A percentile compares a stretch with the other conserved stretches of the same genome.
Evolutionary conservation across 1,139 yeast species (phyloP).

Genomic region (Saccharomyces hybrid): DNA sequence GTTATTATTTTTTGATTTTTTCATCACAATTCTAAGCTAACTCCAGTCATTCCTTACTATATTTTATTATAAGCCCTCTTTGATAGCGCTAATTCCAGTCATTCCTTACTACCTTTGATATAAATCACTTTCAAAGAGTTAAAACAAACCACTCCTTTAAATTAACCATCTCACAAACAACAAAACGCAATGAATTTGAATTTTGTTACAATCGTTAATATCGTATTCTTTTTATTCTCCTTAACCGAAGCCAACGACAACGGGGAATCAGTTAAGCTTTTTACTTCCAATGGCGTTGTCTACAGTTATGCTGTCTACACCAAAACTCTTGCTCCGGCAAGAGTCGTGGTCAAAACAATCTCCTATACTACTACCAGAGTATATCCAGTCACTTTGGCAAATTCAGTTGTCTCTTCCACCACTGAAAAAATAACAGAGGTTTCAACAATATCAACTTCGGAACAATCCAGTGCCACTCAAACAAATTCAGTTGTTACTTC

Average conservation of each 20-base stretch:
- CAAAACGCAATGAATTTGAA: slow-evolving; percentile 7
- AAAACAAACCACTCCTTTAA: slow-evolving; percentile 4
- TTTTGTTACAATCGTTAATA: slow-evolving; percentile 4
- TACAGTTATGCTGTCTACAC: slow-evolving; percentile 18
- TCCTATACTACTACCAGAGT: slow-evolving; percentile 10
- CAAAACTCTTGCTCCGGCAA: slow-evolving; percentile 18
- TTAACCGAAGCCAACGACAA: slow-evolving; percentile 4
- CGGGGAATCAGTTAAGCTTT: slow-evolving; percentile 8
- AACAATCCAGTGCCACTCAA: neutral
- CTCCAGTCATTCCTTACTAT: slow-evolving; percentile 9
- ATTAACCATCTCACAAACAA: neutral
- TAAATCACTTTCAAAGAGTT: neutral
- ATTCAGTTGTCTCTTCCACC: slow-evolving; percentile 22
- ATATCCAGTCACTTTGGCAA: slow-evolving; percentile 22
- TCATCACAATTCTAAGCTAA: neutral
- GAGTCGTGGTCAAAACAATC: slow-evolving; percentile 9
- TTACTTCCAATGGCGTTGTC: slow-evolving; percentile 19
- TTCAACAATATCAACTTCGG: neutral
- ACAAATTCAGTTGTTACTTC: slow-evolving; percentile 6
- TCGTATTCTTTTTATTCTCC: slow-evolving; percentile 2
- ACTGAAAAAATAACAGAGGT: slow-evolving; percentile 19
- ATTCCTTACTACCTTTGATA: slow-evolving; percentile 1
- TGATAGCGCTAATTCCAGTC: neutral
- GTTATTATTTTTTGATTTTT: slow-evolving; percentile 3
- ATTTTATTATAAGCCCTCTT: neutral